Evolutionary conservation across 352 stramenopile species (phyloP), one percentile per base, ranked within the genome.

Genomic region (Achlya hypogyna): DNA sequence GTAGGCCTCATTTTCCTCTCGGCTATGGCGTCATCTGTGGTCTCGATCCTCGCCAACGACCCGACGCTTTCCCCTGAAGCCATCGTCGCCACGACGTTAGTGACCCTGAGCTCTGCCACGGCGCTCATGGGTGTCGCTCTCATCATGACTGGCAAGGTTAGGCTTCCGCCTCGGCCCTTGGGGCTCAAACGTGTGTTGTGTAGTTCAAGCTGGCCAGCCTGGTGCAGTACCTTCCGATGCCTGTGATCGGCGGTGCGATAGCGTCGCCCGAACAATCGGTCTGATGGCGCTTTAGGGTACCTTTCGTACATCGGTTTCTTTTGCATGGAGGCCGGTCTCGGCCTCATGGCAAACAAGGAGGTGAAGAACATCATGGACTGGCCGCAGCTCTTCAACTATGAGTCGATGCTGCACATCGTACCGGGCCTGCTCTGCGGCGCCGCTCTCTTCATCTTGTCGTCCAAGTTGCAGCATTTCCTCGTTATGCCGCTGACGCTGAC

Each of bases 241-340:
- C 88, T 34, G 96, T 98, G 8, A 88, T 99, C 27, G 96, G 90
- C 52, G 63, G 63, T 69, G n/a, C n/a, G n/a, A n/a, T n/a, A n/a
- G n/a, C n/a, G n/a, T 52, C 22, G 18, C 14, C 27, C 49, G 14
- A 51, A 59, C 28, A 67, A 63, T 2, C 40, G 28, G 23, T 42
- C 18, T 14, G 14, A 14, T 20, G 22, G 14, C n/a, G 51, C 25
- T 62, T 6, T 29, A 47, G 96, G 96, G 6, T 99, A 99, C 78
- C 78, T 99, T 42, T 96, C 94, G 23, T 98, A 93, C 67, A 97
- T 98, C 45, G 96, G 96, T 0, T 98, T 97, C 65, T 98, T 98
- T 71, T 97, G 95, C 78, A 64, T 97, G 32, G 87, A 97, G 71
- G 92, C 89, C 5, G 91, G 92, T 1, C 71, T 97, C 40, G 85